Conservation (phyloP, 2,329 filamentous ascomycete genomes). For the Scortechinia acanthostroma region DNA sequence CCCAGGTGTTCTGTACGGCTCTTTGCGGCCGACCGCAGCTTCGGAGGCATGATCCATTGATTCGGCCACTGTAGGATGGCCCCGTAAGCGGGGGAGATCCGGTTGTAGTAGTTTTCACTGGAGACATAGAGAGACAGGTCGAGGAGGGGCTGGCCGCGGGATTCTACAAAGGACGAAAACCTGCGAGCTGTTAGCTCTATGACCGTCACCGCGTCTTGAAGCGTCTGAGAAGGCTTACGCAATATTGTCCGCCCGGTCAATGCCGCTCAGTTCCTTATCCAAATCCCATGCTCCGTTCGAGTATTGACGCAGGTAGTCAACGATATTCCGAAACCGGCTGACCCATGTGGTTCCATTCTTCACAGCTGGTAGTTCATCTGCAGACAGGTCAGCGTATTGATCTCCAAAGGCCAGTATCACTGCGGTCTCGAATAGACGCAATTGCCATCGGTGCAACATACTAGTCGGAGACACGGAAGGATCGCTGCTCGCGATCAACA, state of each 20-base stretch:
- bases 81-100: slow-evolving; percentile 76
- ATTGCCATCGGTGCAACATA: slow-evolving; percentile 30
- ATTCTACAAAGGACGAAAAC: slow-evolving; percentile 63
- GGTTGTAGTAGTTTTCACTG: slow-evolving; percentile 73
- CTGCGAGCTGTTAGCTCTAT: slow-evolving; percentile 19
- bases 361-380: slow-evolving; percentile 49
- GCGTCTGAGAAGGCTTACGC: slow-evolving; percentile 38
- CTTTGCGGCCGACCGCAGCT: slow-evolving; percentile 65
- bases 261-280: slow-evolving; percentile 27
- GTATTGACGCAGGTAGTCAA: slow-evolving; percentile 35
- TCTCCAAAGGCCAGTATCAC: slow-evolving; percentile 3
- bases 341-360: slow-evolving; percentile 43
- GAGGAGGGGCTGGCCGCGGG: slow-evolving; percentile 70
- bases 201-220: too few relatives aligned
- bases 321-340: slow-evolving; percentile 42
- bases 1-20: slow-evolving; percentile 64
- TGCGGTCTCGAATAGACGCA: slow-evolving; percentile 7
- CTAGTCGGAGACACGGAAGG: slow-evolving; percentile 64
- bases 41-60: slow-evolving; percentile 77
- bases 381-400: slow-evolving; percentile 2
- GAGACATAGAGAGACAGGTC: slow-evolving; percentile 87
- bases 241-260: slow-evolving; percentile 34
- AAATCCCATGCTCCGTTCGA: slow-evolving; percentile 38
- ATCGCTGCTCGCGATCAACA: slow-evolving; percentile 68
- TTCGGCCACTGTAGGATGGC: slow-evolving; percentile 76